Evolutionary conservation across 2,329 filamentous ascomycete species (phyloP), one percentile per base, ranked within the genome.

Genomic region (Penicillium sp.): DNA sequence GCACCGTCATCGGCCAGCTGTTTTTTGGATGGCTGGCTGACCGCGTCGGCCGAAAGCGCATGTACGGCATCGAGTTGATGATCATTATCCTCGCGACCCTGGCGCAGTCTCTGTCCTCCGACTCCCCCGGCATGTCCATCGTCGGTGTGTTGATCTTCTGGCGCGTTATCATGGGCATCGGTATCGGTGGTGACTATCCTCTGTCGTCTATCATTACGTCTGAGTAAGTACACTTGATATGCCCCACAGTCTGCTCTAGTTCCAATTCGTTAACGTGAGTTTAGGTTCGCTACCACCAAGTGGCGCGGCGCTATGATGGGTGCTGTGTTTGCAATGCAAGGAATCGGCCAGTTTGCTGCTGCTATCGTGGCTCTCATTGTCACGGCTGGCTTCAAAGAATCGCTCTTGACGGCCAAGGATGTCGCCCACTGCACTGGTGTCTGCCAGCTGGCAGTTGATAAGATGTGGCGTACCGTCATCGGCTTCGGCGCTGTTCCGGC

Each of bases 221-320:
- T 5, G 91, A 95, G 81, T 79, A 73, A 69, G 77, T 75, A 15
- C 6, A 4, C 10, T 25, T 22, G 11, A 22, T 22, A 45, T n/a
- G 22, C 0, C 14, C 20, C 11, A 47, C 15, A 28, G 3, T 12
- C 2, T 14, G 20, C 3, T 15, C 3, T 11, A 22, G 10, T 22
- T 34, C 14, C 7, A 7, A 7, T 15, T 20, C 31, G 15, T 54
- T 54, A 15, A 67, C 54, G 3, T 45, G 5, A 20, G 12, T 65
- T 0, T 5, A 86, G 85, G 67, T 95, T 95, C 70, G 90, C 91
- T 11, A 93, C 89, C 4, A 94, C 90, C 55, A 92, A 89, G 76
- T 93, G 90, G 87, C 82, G 91, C 75, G 90, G 90, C 66, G 90
- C 90, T 63, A 95, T 95, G 88, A 93, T 96, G 88, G 90, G 86